Evolutionary conservation across 768 basidiomycete species (phyloP), one percentile per base, ranked within the genome.

Genomic region (Russula brevipes): DNA sequence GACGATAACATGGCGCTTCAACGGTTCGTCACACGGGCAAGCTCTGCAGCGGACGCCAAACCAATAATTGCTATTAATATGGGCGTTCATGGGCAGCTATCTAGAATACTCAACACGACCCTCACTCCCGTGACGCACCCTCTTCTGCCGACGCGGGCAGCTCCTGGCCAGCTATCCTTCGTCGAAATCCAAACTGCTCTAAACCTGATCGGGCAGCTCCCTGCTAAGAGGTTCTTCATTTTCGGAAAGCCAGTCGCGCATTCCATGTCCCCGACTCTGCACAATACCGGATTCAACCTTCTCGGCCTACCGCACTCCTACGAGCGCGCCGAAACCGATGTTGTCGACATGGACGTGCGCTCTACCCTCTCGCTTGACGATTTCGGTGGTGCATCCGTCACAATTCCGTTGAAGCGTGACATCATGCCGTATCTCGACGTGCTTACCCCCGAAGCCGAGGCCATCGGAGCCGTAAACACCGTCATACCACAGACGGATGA

Each of bases 51-150:
- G 1, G 73, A 77, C 14, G 74, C 83, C 12, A 96, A 92, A 71
- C 96, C 94, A 2, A 79, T 98, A 70, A 85, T 99, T 60, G 93
- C 94, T 5, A 88, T 98, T 77, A 98, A 98, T 75, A 95, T 96
- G 87, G 93, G 94, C 17, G 70, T 79, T 17, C 82, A 85, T 53
- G 97, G 97, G 12, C 95, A 98, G 73, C 80, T 98, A 71, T 94
- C 94, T 4, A 83, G 97, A 35, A 82, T 98, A 57, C 79, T 97
- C 63, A 96, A 96, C 74, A 74, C 79, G 6, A 88, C 87, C 9
- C 84, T 99, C 69, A 94, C 87, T 42, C 96, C 96, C 14, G 85
- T 98, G 49, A 91, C 94, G 0, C 97, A 98, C 73, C 86, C 91
- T 0, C 77, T 87, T 5, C 81, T 96, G n/a, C 93, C 94, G 0